These are phyloP conservation scores for Vigna reflexopilosa DNA, from an alignment of 306 rosid species.

Conservation along the genomic window DNA sequence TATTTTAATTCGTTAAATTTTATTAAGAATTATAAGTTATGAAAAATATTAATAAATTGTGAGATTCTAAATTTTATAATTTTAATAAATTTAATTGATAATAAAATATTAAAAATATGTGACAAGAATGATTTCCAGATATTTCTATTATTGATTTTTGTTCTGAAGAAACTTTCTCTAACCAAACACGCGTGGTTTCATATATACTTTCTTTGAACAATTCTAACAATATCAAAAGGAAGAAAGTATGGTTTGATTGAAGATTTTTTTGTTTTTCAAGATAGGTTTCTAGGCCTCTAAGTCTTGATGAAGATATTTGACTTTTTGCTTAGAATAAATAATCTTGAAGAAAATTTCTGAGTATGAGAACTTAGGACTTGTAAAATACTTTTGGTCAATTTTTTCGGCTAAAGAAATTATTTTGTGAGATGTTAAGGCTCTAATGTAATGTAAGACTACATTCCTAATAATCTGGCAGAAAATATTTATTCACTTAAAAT, in stretches of 20 bases:
- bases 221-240: not conserved
- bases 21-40: too few species aligned
- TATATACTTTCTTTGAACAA: not conserved
- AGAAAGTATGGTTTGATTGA: not conserved
- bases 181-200: not conserved
- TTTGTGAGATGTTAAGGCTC: not conserved
- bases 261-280: not conserved
- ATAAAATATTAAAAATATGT: too few species aligned
- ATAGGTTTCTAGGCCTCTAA: not conserved
- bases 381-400: not conserved
- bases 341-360: not conserved
- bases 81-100: too few species aligned
- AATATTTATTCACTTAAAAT: not conserved
- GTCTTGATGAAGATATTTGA: slow-evolving; percentile 7
- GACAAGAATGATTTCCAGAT: too few species aligned
- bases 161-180: not conserved
- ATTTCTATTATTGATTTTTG: too few species aligned
- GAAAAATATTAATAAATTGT: too few species aligned
- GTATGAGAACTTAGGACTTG: not conserved
- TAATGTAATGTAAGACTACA: not conserved
- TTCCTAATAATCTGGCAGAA: not conserved
- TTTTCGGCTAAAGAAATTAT: not conserved
- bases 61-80: too few species aligned
- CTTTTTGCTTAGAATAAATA: slow-evolving; percentile 6
- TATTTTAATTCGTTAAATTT: too few species aligned